A percentile compares a stretch with the other conserved stretches of the same genome.
These are phyloP conservation scores for Eruca vesicaria DNA, from an alignment of 441 rosid genomes.

Conservation along the genomic window DNA sequence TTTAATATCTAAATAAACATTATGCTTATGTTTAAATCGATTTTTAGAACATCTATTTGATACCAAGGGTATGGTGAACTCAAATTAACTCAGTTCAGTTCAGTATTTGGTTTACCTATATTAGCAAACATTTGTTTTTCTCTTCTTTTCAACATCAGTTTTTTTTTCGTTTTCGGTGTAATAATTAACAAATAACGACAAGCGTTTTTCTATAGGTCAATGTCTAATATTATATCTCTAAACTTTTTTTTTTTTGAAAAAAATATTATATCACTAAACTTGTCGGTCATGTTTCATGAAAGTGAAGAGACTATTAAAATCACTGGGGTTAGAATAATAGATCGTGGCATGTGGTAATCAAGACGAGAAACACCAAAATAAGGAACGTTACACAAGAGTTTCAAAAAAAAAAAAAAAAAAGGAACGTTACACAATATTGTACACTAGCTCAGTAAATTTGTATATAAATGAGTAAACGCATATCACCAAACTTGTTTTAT, in stretches of 20 bases:
- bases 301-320: not conserved
- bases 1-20: no score
- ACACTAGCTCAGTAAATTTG: not conserved
- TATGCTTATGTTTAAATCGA: no score
- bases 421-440: not conserved
- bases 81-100: not conserved
- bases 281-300: constrained; percentile 20
- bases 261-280: not conserved
- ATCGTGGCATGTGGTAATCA: not conserved
- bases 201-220: not conserved
- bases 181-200: not conserved
- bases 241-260: no score
- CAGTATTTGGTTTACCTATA: not conserved
- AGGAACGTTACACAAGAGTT: not conserved
- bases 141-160: not conserved
- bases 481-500: not conserved
- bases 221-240: not conserved
- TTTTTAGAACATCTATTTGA: no score
- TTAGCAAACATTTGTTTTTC: not conserved
- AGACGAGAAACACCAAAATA: not conserved
- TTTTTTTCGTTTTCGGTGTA: not conserved
- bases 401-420: no score
- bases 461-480: not conserved
- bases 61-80: not conserved
- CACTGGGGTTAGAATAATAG: not conserved